Conservation (phyloP, 2,329 filamentous ascomycete genomes). For the Chaetomiaceae sp. region DNA sequence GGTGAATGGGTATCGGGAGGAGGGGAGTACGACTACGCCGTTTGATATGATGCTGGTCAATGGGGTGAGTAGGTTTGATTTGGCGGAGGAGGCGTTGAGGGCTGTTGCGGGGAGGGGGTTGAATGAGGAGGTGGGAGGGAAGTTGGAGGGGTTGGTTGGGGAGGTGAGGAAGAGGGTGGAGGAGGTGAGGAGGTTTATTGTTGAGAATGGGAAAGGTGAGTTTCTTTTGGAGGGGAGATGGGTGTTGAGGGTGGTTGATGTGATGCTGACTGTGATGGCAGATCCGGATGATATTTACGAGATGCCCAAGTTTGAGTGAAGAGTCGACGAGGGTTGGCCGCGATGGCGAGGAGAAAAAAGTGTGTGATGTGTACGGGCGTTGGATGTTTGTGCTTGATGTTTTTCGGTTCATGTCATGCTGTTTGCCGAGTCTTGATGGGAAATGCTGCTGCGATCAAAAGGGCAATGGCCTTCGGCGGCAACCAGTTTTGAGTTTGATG, state of each 20-base stretch:
- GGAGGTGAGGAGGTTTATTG: slow-evolving; percentile 50
- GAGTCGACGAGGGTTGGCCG: neutral
- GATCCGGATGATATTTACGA: slow-evolving; percentile 52
- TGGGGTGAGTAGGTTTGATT: slow-evolving; percentile 54
- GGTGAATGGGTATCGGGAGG: slow-evolving; percentile 59
- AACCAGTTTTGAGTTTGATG: too few relatives aligned
- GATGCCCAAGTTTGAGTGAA: slow-evolving; percentile 38
- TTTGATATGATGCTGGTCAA: slow-evolving; percentile 68
- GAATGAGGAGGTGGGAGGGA: slow-evolving; percentile 46
- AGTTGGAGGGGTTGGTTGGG: slow-evolving; percentile 42
- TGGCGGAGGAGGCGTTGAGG: slow-evolving; percentile 51
- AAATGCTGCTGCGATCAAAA: too few relatives aligned
- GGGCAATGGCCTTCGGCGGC: too few relatives aligned
- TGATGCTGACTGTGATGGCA: slow-evolving; percentile 19
- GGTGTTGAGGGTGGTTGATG: slow-evolving; percentile 11
- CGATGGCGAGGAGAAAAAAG: too few relatives aligned
- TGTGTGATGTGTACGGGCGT: too few relatives aligned
- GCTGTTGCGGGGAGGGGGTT: slow-evolving; percentile 41
- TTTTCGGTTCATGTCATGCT: too few relatives aligned
- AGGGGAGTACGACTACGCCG: slow-evolving; percentile 63
- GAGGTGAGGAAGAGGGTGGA: slow-evolving; percentile 45
- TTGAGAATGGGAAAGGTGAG: slow-evolving; percentile 48
- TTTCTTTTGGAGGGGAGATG: neutral
- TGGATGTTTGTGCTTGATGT: too few relatives aligned
- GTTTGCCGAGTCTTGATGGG: too few relatives aligned